Evolutionary conservation across 805 yeast genomes (phyloP), one percentile per base, ranked within the genome.

Genomic region (Brettanomyces anomalus): DNA sequence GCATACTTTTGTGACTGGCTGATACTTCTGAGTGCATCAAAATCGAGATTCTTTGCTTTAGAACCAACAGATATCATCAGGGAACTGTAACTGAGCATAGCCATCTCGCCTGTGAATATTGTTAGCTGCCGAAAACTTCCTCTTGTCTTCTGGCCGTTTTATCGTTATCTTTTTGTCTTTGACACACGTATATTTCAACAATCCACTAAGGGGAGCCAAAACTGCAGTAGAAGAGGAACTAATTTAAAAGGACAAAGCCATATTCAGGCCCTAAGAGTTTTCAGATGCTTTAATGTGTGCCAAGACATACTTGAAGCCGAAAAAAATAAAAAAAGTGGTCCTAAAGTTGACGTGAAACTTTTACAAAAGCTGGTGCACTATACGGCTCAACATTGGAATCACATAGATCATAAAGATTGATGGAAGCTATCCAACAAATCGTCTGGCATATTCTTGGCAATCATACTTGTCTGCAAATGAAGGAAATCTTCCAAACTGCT

Each of bases 401-500:
- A 71, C 58, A 39, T 73, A 62, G 48, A 74, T 70, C 49, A 74
- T 74, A 15, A 77, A 67, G 46, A 74, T 62, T 76, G 77, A 50
- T 74, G 74, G 61, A 74, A 72, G 52, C 72, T 74, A 49, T 62
- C 67, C 60, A 73, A 71, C 51, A 74, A 66, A 63, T 74, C 79
- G 51, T 74, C 74, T 46, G 79, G 79, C 50, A 74, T 74, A 38
- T 76, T 76, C 26, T 70, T 60, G 26, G 71, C 61, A 10, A 66
- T 56, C 79, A 74, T 71, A 46, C 75, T 76, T 37, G 78, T 76
- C 56, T 73, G 78, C 3, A 76, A 69, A 44, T 67, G 71, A 52
- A 68, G 74, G 8, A 57, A 47, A 33, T 70, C 59, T 26, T 75
- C 76, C 51, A 72, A 62, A 47, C 77, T 77, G 45, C 69, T 61